Conservation (phyloP, 345 rosid species). For the Eucalyptus paniculata region DNA sequence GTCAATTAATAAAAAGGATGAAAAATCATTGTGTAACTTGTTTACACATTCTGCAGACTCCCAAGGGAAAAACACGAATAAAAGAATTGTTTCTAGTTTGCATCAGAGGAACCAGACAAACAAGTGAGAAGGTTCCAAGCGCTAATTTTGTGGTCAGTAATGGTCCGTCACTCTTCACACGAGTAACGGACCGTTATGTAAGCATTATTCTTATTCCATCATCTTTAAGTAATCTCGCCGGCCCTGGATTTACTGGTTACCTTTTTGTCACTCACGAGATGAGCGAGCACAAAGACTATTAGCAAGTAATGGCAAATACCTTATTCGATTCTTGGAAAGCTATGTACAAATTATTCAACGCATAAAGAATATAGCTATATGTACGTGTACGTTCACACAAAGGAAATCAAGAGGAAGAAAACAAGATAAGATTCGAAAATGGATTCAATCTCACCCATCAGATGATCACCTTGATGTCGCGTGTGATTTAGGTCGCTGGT, state of each 20-base stretch:
- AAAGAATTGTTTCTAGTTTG: too few species aligned
- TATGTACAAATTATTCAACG: neutral
- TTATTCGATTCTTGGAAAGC: neutral
- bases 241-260: neutral
- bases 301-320: neutral
- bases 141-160: too few species aligned
- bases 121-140: too few species aligned
- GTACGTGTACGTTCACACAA: neutral
- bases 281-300: neutral
- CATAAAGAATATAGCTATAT: neutral
- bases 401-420: neutral
- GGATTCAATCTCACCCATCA: neutral
- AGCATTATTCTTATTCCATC: neutral
- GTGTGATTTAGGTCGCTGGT: neutral
- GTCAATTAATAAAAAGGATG: neutral
- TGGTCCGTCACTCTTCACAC: too few species aligned
- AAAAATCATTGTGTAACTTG: neutral
- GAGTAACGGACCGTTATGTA: too few species aligned
- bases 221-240: neutral
- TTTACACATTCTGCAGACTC: neutral
- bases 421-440: neutral
- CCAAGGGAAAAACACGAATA: neutral
- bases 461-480: neutral
- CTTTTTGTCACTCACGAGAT: neutral
- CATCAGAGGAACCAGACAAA: too few species aligned